Evolutionary conservation across 2,329 filamentous ascomycete species (phyloP).

Genomic region (Cadophora sp.): DNA sequence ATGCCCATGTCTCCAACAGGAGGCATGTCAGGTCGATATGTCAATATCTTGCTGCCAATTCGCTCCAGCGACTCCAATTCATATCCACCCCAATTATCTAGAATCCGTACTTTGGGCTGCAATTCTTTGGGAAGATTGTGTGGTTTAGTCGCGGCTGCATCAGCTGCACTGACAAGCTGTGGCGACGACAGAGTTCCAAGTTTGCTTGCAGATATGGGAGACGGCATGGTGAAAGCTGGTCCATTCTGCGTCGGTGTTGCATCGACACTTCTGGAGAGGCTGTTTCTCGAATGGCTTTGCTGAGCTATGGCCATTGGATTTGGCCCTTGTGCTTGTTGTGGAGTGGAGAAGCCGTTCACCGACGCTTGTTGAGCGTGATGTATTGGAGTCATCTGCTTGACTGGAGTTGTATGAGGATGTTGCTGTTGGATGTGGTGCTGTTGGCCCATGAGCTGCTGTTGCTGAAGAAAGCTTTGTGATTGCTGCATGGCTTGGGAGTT

Average conservation of each 20-base stretch:
- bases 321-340: conserved; percentile 50
- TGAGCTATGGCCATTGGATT: conserved; percentile 49
- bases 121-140: conserved; percentile 50
- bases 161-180: conserved; percentile 30
- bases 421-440: conserved; percentile 52
- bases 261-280: conserved; percentile 59
- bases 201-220: conserved; percentile 49
- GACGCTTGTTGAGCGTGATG: conserved; percentile 52
- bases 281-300: conserved; percentile 56
- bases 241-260: conserved; percentile 43
- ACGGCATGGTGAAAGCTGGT: conserved; percentile 53
- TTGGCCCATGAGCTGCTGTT: conserved; percentile 51
- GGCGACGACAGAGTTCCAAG: conserved; percentile 37
- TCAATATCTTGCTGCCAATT: conserved; percentile 64
- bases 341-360: conserved; percentile 57
- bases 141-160: conserved; percentile 29
- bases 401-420: conserved; percentile 52
- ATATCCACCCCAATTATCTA: conserved; percentile 74
- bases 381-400: conserved; percentile 53
- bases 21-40: conserved; percentile 77
- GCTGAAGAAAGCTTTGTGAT: conserved; percentile 60
- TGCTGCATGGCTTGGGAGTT: conserved; percentile 57
- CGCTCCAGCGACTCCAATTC: conserved; percentile 69
- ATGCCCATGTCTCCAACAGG: conserved; percentile 80
- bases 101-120: conserved; percentile 58